phyloP scores from a whole-genome alignment of 2,329 filamentous ascomycete species.

The Emericellopsis cladophorae region DNA sequence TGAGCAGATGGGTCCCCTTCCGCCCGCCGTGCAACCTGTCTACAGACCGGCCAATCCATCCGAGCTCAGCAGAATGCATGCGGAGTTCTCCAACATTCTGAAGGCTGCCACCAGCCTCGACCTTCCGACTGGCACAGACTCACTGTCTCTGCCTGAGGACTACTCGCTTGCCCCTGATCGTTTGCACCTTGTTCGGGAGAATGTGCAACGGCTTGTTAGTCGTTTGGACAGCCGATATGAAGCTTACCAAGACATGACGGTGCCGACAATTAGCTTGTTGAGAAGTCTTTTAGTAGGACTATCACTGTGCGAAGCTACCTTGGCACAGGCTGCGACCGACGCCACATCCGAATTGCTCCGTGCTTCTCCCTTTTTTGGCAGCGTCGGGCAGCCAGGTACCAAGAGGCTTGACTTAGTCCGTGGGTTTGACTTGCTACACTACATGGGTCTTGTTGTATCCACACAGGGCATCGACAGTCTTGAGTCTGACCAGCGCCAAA shows the following conservation, averaged over 20 bases:
- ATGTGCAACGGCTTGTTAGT: constrained; percentile 54
- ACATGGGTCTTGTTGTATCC: constrained; percentile 25
- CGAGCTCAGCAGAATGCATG: constrained; percentile 60
- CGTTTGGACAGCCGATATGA: constrained; percentile 60
- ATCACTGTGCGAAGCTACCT: constrained; percentile 38
- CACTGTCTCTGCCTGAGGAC: constrained; percentile 6
- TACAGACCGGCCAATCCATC: constrained; percentile 54
- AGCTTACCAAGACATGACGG: constrained; percentile 75
- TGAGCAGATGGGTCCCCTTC: constrained; percentile 49
- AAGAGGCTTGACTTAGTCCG: too few species aligned
- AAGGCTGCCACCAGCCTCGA: constrained; percentile 44
- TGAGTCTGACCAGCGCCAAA: constrained; percentile 28
- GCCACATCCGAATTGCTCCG: constrained; percentile 24
- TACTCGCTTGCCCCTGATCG: constrained; percentile 13
- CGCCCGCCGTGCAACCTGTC: constrained; percentile 50
- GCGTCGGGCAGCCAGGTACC: constrained; percentile 11
- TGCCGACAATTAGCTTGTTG: constrained; percentile 66
- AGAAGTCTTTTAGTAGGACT: constrained; percentile 68
- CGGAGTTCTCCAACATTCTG: constrained; percentile 69
- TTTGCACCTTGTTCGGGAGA: constrained; percentile 37
- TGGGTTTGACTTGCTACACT: constrained; percentile 34
- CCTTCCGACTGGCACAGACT: constrained; percentile 20
- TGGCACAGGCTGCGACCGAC: constrained; percentile 26
- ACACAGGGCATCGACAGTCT: constrained; percentile 34
- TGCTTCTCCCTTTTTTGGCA: constrained; percentile 43